These are phyloP conservation scores for Yarrowia divulgata DNA, from an alignment of 805 yeast species.

Conservation along the genomic window DNA sequence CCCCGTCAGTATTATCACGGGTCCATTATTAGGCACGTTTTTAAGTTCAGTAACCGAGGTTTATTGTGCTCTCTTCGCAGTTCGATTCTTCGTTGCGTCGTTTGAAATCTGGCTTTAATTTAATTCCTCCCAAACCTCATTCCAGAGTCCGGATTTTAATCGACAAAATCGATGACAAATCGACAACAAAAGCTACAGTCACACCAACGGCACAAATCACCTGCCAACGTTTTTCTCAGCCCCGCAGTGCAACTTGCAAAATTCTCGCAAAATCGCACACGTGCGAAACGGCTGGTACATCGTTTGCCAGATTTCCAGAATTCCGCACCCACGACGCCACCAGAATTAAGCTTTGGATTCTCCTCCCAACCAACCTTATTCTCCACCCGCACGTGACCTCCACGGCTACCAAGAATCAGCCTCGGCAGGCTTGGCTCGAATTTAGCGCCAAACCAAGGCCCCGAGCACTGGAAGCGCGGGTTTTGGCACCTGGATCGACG, in stretches of 20 bases:
- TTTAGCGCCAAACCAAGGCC: not conserved
- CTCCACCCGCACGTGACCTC: conserved; percentile 9
- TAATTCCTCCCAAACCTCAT: conserved; percentile 20
- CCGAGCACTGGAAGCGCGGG: not conserved
- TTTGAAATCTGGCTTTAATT: not conserved
- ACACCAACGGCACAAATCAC: too few species aligned
- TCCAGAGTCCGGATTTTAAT: not conserved
- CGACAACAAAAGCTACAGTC: too few species aligned
- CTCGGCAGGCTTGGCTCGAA: not conserved
- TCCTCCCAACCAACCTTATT: conserved; percentile 32
- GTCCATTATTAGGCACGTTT: too few species aligned
- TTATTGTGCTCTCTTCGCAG: not conserved
- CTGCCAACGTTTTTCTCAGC: too few species aligned
- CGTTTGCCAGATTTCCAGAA: not conserved
- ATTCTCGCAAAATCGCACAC: too few species aligned
- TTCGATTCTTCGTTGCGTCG: not conserved
- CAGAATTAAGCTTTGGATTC: not conserved
- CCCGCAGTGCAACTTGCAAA: too few species aligned
- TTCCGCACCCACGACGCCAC: conserved; percentile 3
- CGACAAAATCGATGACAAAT: too few species aligned
- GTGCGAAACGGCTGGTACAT: not conserved
- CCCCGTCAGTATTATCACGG: too few species aligned
- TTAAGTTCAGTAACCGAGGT: too few species aligned
- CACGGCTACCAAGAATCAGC: conserved; percentile 1
- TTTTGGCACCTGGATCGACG: not conserved